Percentiles rank a stretch among this genome's conserved stretches.
phyloP scores from a whole-genome alignment of 129 eudicot species.

The Sambucus nigra region DNA sequence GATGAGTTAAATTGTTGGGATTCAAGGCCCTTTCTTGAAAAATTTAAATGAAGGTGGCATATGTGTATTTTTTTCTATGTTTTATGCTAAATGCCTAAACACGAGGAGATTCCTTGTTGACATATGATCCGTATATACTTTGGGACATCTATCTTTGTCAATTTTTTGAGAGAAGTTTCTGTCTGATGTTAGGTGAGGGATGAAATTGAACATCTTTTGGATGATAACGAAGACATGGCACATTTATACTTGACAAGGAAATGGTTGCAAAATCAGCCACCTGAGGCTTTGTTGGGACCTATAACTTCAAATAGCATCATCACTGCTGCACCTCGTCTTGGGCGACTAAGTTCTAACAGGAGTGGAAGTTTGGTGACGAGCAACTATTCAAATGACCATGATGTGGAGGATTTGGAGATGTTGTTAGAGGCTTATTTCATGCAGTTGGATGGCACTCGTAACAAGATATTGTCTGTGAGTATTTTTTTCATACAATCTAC shows the following conservation, averaged over 20 bases:
- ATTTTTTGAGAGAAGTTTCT: conserved; percentile 7
- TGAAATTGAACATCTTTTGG: conserved; percentile 98
- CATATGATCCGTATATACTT: not conserved
- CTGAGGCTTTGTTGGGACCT: conserved; percentile 46
- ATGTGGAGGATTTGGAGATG: conserved; percentile 98
- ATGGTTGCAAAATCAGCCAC: conserved; percentile 75
- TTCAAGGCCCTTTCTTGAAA: not conserved
- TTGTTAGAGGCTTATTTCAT: conserved; percentile 97
- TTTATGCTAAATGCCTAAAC: not conserved
- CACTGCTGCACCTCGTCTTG: conserved; percentile 40
- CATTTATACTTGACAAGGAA: conserved; percentile 81
- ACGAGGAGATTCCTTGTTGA: not conserved
- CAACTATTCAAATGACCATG: conserved; percentile 50
- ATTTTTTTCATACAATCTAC: not conserved
- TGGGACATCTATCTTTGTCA: not conserved
- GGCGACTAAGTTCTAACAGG: conserved; percentile 58
- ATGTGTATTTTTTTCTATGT: not conserved
- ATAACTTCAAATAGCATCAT: conserved; percentile 45
- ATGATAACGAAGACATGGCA: conserved; percentile 96
- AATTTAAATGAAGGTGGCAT: not conserved
- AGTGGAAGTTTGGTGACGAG: conserved; percentile 78
- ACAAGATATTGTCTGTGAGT: conserved; percentile 94
- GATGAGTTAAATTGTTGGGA: too few species aligned
- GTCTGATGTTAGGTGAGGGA: conserved; percentile 67
- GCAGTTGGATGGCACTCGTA: conserved; percentile 98